Evolutionary conservation across 2,329 filamentous ascomycete species (phyloP), one percentile per base, ranked within the genome.

Genomic region (Sordariomycetes sp.): DNA sequence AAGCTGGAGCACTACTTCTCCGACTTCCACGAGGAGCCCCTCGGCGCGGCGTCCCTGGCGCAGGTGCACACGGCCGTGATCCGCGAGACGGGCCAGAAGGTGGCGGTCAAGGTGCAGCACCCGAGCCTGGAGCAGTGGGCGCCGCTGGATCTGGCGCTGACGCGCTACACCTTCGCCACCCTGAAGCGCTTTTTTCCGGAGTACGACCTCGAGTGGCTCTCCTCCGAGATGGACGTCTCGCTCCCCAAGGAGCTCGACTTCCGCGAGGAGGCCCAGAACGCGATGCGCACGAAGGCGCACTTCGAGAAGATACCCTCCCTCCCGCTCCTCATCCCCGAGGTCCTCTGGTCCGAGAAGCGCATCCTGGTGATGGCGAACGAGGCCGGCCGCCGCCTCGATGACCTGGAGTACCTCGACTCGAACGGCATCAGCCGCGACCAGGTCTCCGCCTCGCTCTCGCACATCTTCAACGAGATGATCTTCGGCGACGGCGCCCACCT

Each of bases 381-480:
- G 64, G 84, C 90, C 7, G 94, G 94, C 37, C 83, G 84, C 64
- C 87, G 94, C 22, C 87, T 91, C 2, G 94, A 99, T 69, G 93
- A 99, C 68, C 80, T 97, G 1, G 83, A 83, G 18, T 97, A 89
- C 68, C 78, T 99, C 3, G 94, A 97, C 70, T 76, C 79, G 7
- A 88, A 95, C 69, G 81, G 83, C 59, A 99, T 99, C 68, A 90
- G 96, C 71, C 85, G 94, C 22, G 94, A 97, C 68, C 93, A 97
- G 71, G 94, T 99, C 5, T 96, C 92, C 0, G 92, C 93, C 1
- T 88, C 91, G 0, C 78, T 99, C 3, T 88, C 94, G 0, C 85
- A 87, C 60, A 90, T 99, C 60, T 99, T 99, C 80, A 99, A 99
- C 76, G 92, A 97, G 70, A 99, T 99, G 94, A 97, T 99, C 64